Conservation (phyloP, 768 basidiomycete species). For the Tulasnella sp. region DNA sequence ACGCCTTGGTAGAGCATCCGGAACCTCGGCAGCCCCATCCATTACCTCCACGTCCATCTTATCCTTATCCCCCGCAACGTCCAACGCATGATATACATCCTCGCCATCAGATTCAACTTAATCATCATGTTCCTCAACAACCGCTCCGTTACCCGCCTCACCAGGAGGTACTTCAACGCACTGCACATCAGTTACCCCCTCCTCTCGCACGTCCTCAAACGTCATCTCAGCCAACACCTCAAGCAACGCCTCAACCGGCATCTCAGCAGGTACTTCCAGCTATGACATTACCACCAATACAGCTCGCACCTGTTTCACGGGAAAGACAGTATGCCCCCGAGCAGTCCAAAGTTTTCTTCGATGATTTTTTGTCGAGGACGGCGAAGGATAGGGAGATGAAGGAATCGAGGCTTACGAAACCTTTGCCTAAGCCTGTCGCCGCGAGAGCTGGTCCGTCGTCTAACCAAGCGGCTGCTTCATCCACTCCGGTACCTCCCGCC, state of each 20-base stretch:
- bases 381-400: neutral
- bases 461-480: conserved; percentile 2
- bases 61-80: neutral
- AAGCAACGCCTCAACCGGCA: neutral
- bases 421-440: neutral
- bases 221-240: conserved; percentile 31
- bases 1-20: conserved; percentile 8
- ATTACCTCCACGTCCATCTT: neutral
- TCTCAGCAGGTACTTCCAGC: neutral
- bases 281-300: too few relatives aligned
- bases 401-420: too few relatives aligned
- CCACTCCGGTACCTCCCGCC: neutral
- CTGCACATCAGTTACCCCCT: neutral
- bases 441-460: neutral
- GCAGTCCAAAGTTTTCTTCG: conserved; percentile 54
- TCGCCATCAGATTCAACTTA: neutral
- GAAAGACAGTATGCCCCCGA: conserved; percentile 23
- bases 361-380: conserved; percentile 41
- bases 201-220: conserved; percentile 20
- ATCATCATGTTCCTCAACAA: neutral
- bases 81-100: neutral
- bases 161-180: neutral
- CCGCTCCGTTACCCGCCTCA: neutral
- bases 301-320: conserved; percentile 8
- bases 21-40: conserved; percentile 22